phyloP scores from a whole-genome alignment of 495 filamentous ascomycete species.

The Neurospora pannonica region DNA sequence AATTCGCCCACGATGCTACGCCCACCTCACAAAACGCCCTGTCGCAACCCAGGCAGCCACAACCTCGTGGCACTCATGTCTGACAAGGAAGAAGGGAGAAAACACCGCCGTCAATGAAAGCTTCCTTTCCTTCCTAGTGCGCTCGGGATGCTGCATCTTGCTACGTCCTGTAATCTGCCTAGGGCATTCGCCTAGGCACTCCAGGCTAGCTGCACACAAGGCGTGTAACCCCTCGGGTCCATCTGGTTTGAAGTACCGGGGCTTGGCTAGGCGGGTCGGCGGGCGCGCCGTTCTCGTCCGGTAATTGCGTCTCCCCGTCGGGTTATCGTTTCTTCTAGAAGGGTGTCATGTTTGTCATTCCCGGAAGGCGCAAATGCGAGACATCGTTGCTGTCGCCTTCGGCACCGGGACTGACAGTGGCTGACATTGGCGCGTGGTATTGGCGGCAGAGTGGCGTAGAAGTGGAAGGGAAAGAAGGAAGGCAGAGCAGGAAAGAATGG shows the following conservation, averaged over 20 bases:
- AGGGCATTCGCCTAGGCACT: neutral
- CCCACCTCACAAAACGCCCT: neutral
- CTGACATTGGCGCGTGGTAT: neutral
- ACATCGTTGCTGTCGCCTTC: neutral
- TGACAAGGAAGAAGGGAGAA: neutral
- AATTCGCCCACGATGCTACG: neutral
- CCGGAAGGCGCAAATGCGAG: neutral
- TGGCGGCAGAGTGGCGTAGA: neutral
- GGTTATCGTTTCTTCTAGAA: neutral
- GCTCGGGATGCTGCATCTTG: neutral
- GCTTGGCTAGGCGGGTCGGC: neutral
- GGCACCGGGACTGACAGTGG: neutral
- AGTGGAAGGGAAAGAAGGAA: neutral
- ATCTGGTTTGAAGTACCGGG: neutral
- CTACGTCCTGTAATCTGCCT: neutral
- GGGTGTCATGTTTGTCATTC: neutral
- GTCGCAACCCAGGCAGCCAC: neutral
- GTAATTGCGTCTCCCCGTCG: neutral
- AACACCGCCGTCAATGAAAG: neutral
- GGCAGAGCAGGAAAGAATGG: too few relatives aligned
- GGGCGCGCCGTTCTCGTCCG: neutral
- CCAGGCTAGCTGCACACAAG: neutral
- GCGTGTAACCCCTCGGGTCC: neutral
- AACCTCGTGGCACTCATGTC: neutral
- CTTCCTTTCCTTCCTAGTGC: neutral